These are phyloP conservation scores for Limonium bicolor DNA, from an alignment of 148 eudicot genomes.

Conservation along the genomic window DNA sequence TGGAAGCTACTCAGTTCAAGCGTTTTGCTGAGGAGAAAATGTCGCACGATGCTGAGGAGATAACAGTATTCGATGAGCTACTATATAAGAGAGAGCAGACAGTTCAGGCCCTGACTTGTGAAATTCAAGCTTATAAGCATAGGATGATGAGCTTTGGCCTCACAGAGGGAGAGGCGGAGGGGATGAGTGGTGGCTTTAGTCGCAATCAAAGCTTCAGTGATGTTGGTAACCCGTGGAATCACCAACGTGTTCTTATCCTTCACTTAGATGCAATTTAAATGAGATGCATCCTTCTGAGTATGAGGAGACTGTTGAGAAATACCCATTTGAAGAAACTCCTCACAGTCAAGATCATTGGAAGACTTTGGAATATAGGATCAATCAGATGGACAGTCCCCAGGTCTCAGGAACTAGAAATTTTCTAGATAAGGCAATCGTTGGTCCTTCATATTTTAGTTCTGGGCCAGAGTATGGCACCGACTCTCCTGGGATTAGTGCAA, in stretches of 20 bases:
- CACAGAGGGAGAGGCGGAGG: constrained; percentile 61
- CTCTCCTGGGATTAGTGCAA: constrained; percentile 36
- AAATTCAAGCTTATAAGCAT: constrained; percentile 64
- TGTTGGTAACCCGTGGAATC: constrained; percentile 20
- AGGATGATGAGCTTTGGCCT: constrained; percentile 78
- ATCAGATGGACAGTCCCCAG: constrained; percentile 55
- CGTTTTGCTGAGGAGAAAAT: constrained; percentile 77
- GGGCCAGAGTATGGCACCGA: constrained; percentile 21
- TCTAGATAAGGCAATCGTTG: constrained; percentile 54
- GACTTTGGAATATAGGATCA: constrained; percentile 51
- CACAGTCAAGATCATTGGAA: constrained; percentile 30
- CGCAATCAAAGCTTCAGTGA: constrained; percentile 28
- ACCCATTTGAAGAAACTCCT: constrained; percentile 52
- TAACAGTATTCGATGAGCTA: constrained; percentile 43
- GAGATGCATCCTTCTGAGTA: constrained; percentile 29
- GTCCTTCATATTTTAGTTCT: too few relatives aligned
- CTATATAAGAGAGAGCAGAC: constrained; percentile 65
- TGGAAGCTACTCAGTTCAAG: constrained; percentile 76
- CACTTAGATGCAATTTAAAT: constrained; percentile 40
- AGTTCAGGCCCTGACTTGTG: constrained; percentile 58
- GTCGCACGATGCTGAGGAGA: constrained; percentile 63
- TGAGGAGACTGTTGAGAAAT: constrained; percentile 38
- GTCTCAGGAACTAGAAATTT: constrained; percentile 19
- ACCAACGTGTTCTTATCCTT: constrained; percentile 46
- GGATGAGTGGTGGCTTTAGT: constrained; percentile 19